Percentiles rank a stretch among this genome's conserved stretches.
Conservation (phyloP, 768 basidiomycete genomes). For the Tulasnella sp. region DNA sequence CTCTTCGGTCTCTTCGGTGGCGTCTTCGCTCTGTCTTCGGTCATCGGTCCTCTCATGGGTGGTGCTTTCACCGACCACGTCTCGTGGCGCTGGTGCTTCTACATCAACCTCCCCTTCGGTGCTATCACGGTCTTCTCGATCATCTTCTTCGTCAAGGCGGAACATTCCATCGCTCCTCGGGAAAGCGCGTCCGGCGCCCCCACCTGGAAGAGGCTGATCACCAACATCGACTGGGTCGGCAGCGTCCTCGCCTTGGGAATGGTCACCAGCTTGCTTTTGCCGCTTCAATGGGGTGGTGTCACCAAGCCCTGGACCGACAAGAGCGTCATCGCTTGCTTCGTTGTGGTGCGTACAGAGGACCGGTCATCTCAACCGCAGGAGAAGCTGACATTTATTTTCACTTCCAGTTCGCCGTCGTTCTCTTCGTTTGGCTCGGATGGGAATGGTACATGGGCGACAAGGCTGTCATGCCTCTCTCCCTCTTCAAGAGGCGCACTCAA, state of each 20-base stretch:
- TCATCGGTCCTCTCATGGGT: conserved; percentile 39
- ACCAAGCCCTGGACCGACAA: conserved; percentile 42
- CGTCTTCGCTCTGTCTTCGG: conserved; percentile 39
- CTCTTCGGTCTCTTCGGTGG: conserved; percentile 46
- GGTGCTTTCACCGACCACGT: conserved; percentile 41
- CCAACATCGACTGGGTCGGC: conserved; percentile 42
- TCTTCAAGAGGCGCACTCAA: conserved; percentile 39
- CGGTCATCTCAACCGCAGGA: background rate
- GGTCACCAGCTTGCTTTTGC: conserved; percentile 42
- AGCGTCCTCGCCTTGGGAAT: conserved; percentile 38
- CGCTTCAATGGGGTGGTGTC: conserved; percentile 46
- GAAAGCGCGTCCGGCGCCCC: conserved; percentile 29
- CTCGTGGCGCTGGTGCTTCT: conserved; percentile 44
- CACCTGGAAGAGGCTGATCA: conserved; percentile 26
- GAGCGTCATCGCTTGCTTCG: conserved; percentile 38
- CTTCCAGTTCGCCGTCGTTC: conserved; percentile 35
- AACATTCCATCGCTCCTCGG: conserved; percentile 32
- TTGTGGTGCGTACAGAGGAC: background rate
- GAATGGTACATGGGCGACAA: conserved; percentile 38
- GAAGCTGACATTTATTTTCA: conserved; percentile 31
- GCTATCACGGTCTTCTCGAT: conserved; percentile 39
- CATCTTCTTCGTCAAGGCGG: conserved; percentile 37
- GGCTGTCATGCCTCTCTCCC: conserved; percentile 40
- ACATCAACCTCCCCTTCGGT: conserved; percentile 37
- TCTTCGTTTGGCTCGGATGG: conserved; percentile 39